phyloP scores from a whole-genome alignment of 2,329 filamentous ascomycete species.

The Alternaria arborescens region DNA sequence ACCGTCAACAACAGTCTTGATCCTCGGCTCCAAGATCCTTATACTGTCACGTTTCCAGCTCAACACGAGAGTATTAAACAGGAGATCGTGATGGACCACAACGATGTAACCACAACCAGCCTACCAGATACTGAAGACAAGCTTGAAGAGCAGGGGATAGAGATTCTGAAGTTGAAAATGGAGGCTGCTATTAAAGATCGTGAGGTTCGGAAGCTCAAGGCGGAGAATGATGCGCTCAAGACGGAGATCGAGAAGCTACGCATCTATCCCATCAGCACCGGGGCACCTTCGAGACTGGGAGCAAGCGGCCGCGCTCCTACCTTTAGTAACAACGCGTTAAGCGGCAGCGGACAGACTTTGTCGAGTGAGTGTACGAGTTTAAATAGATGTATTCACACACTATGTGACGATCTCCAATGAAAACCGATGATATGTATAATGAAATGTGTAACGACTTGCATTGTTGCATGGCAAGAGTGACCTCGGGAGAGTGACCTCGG shows the following conservation, averaged over 20 bases:
- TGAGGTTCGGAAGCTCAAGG: background rate
- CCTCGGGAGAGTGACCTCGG: background rate
- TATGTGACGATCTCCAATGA: background rate
- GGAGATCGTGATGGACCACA: background rate
- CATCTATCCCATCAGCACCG: background rate
- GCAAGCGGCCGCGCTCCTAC: background rate
- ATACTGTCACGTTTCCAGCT: background rate
- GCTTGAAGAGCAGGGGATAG: background rate
- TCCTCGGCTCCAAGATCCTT: background rate
- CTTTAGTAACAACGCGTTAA: background rate
- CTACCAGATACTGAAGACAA: background rate
- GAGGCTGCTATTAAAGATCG: background rate
- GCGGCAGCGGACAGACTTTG: background rate
- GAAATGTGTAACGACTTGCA: background rate
- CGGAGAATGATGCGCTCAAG: background rate
- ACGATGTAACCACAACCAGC: background rate
- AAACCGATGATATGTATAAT: background rate
- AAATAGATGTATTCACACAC: background rate
- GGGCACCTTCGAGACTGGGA: background rate
- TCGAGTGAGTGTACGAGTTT: background rate
- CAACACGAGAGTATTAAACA: too few relatives aligned
- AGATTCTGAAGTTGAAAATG: background rate
- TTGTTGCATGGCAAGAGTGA: background rate
- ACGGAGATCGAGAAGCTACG: background rate
- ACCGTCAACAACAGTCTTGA: background rate